These are phyloP conservation scores for Gardenia jasminoides DNA, from an alignment of 257 asterid species.

Conservation along the genomic window DNA sequence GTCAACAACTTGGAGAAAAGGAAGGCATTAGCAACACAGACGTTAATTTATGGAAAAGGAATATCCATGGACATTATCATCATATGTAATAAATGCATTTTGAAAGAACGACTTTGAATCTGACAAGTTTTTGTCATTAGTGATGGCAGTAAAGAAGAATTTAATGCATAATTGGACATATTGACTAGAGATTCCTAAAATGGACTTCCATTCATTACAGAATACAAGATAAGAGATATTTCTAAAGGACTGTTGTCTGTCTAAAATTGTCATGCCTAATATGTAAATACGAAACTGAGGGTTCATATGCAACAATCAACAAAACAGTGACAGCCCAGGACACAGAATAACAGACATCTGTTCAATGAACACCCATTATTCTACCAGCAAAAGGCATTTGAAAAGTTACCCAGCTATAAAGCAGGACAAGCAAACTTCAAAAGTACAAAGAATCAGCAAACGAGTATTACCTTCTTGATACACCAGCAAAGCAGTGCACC, in stretches of 20 bases:
- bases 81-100: not conserved
- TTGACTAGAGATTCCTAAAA: not conserved
- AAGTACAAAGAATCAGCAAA: conserved; percentile 8
- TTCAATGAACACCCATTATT: not conserved
- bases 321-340: not conserved
- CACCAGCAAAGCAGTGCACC: conserved; percentile 99
- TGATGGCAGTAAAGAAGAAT: not conserved
- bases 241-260: not conserved
- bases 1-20: not conserved
- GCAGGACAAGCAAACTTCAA: not conserved
- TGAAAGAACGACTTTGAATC: not conserved
- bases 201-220: not conserved
- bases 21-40: not conserved
- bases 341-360: not conserved
- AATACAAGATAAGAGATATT: not conserved
- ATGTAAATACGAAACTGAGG: not conserved
- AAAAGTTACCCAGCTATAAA: not conserved
- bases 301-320: not conserved
- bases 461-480: conserved; percentile 79
- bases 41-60: not conserved
- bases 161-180: not conserved
- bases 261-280: not conserved
- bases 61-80: not conserved
- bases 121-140: not conserved
- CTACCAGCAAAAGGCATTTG: not conserved